Percentiles rank a stretch among this genome's conserved stretches.
Evolutionary conservation across 2,329 filamentous ascomycete genomes (phyloP).

Genomic region (Mycosphaerella sp.): DNA sequence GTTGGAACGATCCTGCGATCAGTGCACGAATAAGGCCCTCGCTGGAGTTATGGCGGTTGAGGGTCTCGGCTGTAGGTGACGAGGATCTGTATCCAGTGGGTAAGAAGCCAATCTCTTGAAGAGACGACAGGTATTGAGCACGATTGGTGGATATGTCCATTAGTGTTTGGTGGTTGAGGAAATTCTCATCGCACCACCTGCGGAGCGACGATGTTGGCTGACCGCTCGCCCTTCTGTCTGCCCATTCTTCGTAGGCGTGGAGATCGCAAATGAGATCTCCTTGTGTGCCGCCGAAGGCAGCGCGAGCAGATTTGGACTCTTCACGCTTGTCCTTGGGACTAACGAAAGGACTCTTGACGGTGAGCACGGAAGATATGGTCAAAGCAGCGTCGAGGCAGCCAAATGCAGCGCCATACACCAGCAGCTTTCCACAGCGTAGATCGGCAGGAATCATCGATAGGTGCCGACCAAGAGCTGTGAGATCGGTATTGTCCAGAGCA

Average conservation of each 20-base stretch:
- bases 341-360: slow-evolving; percentile 78
- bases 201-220: slow-evolving; percentile 57
- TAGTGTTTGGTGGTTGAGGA: slow-evolving; percentile 75
- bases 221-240: slow-evolving; percentile 54
- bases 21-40: slow-evolving; percentile 44
- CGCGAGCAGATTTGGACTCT: slow-evolving; percentile 68
- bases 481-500: slow-evolving; percentile 74
- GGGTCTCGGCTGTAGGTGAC: slow-evolving; percentile 23
- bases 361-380: slow-evolving; percentile 87
- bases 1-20: slow-evolving; percentile 51
- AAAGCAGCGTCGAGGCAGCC: slow-evolving; percentile 84
- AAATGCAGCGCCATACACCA: slow-evolving; percentile 93
- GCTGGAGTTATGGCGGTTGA: slow-evolving; percentile 47
- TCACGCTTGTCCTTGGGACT: slow-evolving; percentile 78
- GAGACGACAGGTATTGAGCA: slow-evolving; percentile 75
- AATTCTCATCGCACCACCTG: slow-evolving; percentile 77
- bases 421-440: slow-evolving; percentile 83
- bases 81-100: slow-evolving; percentile 27
- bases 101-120: slow-evolving; percentile 80
- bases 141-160: slow-evolving; percentile 83
- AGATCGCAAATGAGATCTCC: slow-evolving; percentile 88
- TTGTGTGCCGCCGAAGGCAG: slow-evolving; percentile 65
- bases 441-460: slow-evolving; percentile 94
- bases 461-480: slow-evolving; percentile 87
- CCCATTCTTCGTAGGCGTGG: slow-evolving; percentile 77